Base-by-base conservation (phyloP, 2,329 filamentous ascomycete genomes). In the Mycosphaerella sp. region DNA sequence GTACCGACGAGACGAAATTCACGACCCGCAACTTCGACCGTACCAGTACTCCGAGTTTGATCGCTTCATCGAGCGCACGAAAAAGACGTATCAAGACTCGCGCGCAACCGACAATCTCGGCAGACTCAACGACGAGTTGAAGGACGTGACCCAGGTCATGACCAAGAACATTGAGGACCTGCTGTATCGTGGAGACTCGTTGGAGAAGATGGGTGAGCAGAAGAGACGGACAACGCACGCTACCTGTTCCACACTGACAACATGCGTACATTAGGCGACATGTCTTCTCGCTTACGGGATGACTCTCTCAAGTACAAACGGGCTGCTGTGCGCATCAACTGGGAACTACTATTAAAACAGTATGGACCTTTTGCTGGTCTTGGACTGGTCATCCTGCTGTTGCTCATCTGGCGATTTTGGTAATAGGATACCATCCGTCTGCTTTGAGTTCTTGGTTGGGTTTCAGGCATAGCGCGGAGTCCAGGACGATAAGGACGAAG, bases 131-230 rank as follows among this genome's bases (percentile, higher is more conserved):
- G 89, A 96, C 67, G 94, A 98, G 78, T 80, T 98, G 59, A 86
- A 90, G 69, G 93, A 97, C 71, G 94, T 98, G 49, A 97, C 93
- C 1, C 90, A 96, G 74, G 90, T 98, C 66, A 98, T 98, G 94
- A 97, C 90, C 50, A 97, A 97, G 81, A 98, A 98, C 71, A 97
- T 98, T 62, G 93, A 98, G 76, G 93, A 98, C 70, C 74, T 98
- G 66, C 75, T 98, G 47, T 98, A 98, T 69, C 79, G 94, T 56
- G 93, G 93, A 25, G 93, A 98, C 69, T 93, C 85, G 64, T 73
- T 98, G 61, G 93, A 98, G 73, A 81, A 89, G 64, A 98, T 98
- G 93, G 91, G 93, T 55, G 35, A 48, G 56, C 17, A 91, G 74
- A 86, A 96, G 67, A 94, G 87, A 64, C 52, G 39, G 40, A 41